Conservation (phyloP, 2,329 filamentous ascomycete genomes). For the Mycosphaerella sp. region DNA sequence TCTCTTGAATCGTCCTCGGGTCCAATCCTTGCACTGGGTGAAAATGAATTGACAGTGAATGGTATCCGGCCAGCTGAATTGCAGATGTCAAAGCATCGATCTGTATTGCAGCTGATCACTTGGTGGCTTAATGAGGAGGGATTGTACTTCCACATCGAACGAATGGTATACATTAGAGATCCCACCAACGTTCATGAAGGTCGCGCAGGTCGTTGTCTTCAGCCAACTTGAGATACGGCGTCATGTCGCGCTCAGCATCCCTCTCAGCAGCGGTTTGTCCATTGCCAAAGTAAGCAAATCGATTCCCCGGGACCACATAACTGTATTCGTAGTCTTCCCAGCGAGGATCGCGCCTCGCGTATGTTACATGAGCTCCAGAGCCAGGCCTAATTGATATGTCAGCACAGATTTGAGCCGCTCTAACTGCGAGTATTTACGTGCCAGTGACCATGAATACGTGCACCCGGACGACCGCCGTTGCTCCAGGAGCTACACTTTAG, state of each 20-base stretch:
- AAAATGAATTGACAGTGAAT: too few species aligned
- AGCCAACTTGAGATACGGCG: constrained; percentile 54
- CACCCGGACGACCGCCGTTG: constrained; percentile 58
- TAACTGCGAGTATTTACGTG: not conserved
- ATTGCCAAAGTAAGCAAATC: constrained; percentile 57
- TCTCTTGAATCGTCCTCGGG: not conserved
- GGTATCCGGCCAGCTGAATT: not conserved
- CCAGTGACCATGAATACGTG: constrained; percentile 60
- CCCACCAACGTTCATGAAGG: constrained; percentile 61
- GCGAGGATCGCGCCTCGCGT: constrained; percentile 49
- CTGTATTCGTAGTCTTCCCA: constrained; percentile 57
- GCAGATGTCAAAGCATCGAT: not conserved
- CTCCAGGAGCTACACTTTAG: constrained; percentile 60
- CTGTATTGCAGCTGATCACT: not conserved
- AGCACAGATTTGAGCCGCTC: not conserved
- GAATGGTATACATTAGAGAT: constrained; percentile 7
- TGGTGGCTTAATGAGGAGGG: too few species aligned
- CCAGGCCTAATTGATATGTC: constrained; percentile 45
- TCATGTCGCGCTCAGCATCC: constrained; percentile 53
- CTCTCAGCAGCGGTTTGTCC: constrained; percentile 58
- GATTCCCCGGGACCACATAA: constrained; percentile 41
- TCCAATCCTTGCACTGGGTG: too few species aligned
- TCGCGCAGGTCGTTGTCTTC: constrained; percentile 54
- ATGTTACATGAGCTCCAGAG: constrained; percentile 55
- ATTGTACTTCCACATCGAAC: not conserved